phyloP scores from a whole-genome alignment of 768 basidiomycete species.

The Tricholoma sp. region DNA sequence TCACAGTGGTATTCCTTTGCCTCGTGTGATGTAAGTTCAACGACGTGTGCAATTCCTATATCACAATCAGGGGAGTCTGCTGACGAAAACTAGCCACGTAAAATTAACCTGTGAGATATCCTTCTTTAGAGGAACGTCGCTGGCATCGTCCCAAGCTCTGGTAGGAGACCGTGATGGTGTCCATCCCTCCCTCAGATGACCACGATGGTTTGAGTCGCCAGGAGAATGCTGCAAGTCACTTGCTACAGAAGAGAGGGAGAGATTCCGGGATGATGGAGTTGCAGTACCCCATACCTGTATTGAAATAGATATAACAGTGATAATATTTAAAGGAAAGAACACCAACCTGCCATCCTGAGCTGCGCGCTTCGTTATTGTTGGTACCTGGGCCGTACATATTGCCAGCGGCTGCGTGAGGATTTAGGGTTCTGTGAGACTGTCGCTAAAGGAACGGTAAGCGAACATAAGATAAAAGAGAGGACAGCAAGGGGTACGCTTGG shows the following conservation, averaged over 20 bases:
- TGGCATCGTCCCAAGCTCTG: slow-evolving; percentile 58
- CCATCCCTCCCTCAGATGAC: slow-evolving; percentile 48
- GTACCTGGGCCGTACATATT: slow-evolving; percentile 54
- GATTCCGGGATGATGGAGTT: slow-evolving; percentile 48
- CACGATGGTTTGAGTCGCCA: slow-evolving; percentile 41
- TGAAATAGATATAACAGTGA: slow-evolving; percentile 10
- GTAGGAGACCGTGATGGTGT: slow-evolving; percentile 42
- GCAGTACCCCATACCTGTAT: slow-evolving; percentile 56
- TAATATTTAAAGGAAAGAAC: not conserved
- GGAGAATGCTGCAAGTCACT: slow-evolving; percentile 46
- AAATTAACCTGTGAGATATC: slow-evolving; percentile 39
- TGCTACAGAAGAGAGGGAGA: slow-evolving; percentile 56
- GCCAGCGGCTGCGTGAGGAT: slow-evolving; percentile 27
- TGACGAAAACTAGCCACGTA: slow-evolving; percentile 11
- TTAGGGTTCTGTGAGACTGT: slow-evolving; percentile 43
- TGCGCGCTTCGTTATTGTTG: slow-evolving; percentile 41
- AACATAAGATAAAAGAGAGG: not conserved
- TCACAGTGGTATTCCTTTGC: slow-evolving; percentile 38
- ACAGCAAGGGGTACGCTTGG: slow-evolving; percentile 41
- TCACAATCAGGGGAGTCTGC: slow-evolving; percentile 3
- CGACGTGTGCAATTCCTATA: slow-evolving; percentile 40
- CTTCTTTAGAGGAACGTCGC: slow-evolving; percentile 42
- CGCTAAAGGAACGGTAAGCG: slow-evolving; percentile 17
- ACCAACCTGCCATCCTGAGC: slow-evolving; percentile 66
- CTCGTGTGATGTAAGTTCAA: slow-evolving; percentile 41